Conservation (phyloP, 2,329 filamentous ascomycete genomes). For the Neopestalotiopsis sp. region DNA sequence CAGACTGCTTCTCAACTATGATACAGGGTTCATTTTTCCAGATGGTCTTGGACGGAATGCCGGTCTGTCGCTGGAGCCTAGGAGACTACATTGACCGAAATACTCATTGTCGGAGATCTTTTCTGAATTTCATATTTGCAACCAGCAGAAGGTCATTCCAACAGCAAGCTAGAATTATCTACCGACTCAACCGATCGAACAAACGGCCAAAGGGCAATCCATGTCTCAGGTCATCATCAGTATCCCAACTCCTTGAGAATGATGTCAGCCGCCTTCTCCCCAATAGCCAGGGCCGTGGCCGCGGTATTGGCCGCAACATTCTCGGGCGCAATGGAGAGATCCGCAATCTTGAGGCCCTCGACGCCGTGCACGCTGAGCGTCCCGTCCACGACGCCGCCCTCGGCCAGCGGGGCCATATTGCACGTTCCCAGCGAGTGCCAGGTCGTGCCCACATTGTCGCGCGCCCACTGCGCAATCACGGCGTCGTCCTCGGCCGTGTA, state of each 20-base stretch:
- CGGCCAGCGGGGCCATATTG: constrained; percentile 39
- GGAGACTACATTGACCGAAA: no score
- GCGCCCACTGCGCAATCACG: constrained; percentile 45
- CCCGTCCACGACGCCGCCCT: constrained; percentile 44
- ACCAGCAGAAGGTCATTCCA: no score
- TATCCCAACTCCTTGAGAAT: constrained; percentile 38
- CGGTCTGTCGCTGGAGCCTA: no score
- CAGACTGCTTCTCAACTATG: no score
- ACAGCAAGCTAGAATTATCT: no score
- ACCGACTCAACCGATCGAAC: no score
- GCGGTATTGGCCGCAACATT: constrained; percentile 50
- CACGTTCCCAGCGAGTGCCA: constrained; percentile 38
- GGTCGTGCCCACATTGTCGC: constrained; percentile 39
- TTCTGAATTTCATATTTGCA: no score
- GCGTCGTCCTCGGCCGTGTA: constrained; percentile 51
- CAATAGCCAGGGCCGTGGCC: constrained; percentile 50
- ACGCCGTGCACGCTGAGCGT: constrained; percentile 44
- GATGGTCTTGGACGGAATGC: no score
- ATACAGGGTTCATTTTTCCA: no score
- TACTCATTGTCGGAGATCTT: no score
- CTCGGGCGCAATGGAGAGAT: constrained; percentile 34
- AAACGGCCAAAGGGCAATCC: no score
- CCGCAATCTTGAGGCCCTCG: constrained; percentile 41
- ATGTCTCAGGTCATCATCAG: not conserved
- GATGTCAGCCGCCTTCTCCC: constrained; percentile 50